phyloP scores from a whole-genome alignment of 352 stramenopile genomes.

The Phytopythium aichiense region DNA sequence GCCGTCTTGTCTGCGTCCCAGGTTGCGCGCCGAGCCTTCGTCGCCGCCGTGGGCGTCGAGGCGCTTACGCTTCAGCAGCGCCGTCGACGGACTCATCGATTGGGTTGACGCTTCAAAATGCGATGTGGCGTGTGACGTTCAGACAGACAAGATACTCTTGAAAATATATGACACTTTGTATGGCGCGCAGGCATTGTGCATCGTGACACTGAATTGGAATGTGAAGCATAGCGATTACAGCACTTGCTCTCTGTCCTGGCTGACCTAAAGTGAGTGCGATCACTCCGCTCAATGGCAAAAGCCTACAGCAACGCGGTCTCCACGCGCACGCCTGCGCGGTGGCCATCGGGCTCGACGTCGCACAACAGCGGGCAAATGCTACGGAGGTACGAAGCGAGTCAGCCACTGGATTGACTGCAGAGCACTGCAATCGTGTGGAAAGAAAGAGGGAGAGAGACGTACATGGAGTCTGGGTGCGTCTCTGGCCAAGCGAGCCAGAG shows the following conservation, averaged over 20 bases:
- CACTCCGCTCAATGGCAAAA: not conserved
- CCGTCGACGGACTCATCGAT: not conserved
- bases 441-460: conserved; percentile 10
- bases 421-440: not conserved
- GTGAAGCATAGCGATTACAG: not conserved
- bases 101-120: not conserved
- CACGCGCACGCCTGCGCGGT: not conserved
- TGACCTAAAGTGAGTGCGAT: too few relatives aligned
- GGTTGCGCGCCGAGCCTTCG: not conserved
- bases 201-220: conserved; percentile 1
- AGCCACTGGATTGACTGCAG: not conserved
- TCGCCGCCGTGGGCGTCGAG: not conserved
- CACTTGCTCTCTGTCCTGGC: not conserved
- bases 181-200: not conserved
- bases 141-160: too few relatives aligned
- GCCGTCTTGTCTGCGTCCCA: not conserved
- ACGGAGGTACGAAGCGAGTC: not conserved
- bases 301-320: not conserved
- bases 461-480: conserved; percentile 40
- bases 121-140: too few relatives aligned
- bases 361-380: conserved; percentile 74
- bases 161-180: not conserved
- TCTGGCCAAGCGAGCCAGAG: conserved; percentile 72
- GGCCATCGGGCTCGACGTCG: conserved; percentile 25
- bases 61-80: conserved; percentile 8